Conservation (phyloP, 2,329 filamentous ascomycete species). For the Simplicillium sp. region DNA sequence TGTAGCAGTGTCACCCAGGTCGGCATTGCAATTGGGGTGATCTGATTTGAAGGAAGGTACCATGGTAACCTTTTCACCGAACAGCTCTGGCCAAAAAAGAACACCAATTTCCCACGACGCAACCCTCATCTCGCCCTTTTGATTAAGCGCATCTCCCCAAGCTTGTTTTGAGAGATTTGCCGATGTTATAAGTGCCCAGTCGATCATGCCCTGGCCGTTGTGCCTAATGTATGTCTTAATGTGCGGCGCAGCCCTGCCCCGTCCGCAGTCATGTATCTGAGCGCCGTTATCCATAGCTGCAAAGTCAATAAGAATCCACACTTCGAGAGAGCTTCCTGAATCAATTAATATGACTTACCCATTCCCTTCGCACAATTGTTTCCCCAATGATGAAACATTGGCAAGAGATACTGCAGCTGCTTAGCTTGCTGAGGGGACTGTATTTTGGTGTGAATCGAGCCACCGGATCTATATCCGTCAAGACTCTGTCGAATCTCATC, state of each 20-base stretch:
- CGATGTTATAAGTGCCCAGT: slow-evolving; percentile 84
- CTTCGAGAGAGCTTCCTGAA: neutral
- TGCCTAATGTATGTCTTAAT: slow-evolving; percentile 83
- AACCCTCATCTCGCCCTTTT: slow-evolving; percentile 54
- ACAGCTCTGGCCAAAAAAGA: slow-evolving; percentile 64
- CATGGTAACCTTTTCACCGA: slow-evolving; percentile 47
- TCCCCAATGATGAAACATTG: slow-evolving; percentile 68
- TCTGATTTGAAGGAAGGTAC: slow-evolving; percentile 59
- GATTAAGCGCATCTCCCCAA: slow-evolving; percentile 61
- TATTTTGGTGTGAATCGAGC: slow-evolving; percentile 74
- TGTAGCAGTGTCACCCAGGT: slow-evolving; percentile 15
- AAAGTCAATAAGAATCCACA: neutral
- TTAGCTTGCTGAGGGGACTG: slow-evolving; percentile 60
- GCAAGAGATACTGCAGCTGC: slow-evolving; percentile 63
- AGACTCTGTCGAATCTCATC: slow-evolving; percentile 68
- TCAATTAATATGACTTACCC: slow-evolving; percentile 11
- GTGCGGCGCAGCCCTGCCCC: slow-evolving; percentile 68
- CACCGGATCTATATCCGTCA: slow-evolving; percentile 69
- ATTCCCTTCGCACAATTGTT: slow-evolving; percentile 39
- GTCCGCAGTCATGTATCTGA: slow-evolving; percentile 38
- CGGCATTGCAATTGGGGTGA: slow-evolving; percentile 27
- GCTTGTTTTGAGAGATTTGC: slow-evolving; percentile 87
- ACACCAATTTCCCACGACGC: slow-evolving; percentile 81
- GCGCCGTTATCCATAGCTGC: neutral
- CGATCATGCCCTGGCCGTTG: slow-evolving; percentile 41